A percentile compares a stretch with the other conserved stretches of the same genome.
Conservation (phyloP, 768 basidiomycete species). For the Mycena galopus region DNA sequence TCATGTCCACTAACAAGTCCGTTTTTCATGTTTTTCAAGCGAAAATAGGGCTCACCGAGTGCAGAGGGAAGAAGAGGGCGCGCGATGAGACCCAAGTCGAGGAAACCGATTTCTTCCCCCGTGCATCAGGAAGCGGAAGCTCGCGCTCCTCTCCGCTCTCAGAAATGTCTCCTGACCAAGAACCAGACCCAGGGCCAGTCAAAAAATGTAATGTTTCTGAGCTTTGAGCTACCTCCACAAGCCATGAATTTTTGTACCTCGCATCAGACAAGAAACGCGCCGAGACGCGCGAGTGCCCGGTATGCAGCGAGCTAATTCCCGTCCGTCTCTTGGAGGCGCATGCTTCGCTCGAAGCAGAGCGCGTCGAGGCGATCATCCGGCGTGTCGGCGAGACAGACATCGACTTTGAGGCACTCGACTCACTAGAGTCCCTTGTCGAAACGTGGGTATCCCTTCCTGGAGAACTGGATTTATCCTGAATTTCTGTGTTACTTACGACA, state of each 20-base stretch:
- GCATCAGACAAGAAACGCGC: slow-evolving; percentile 63
- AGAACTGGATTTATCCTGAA: background rate
- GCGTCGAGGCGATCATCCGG: slow-evolving; percentile 76
- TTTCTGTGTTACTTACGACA: slow-evolving; percentile 28
- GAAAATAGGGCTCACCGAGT: slow-evolving; percentile 2
- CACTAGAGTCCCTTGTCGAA: slow-evolving; percentile 43
- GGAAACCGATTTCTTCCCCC: slow-evolving; percentile 41
- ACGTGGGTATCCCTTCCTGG: slow-evolving; percentile 55
- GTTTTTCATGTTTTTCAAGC: slow-evolving; percentile 21
- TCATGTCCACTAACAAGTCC: slow-evolving; percentile 47
- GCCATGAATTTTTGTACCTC: background rate
- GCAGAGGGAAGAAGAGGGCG: slow-evolving; percentile 66
- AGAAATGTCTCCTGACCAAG: slow-evolving; percentile 52
- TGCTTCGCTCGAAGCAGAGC: slow-evolving; percentile 73
- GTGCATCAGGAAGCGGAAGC: slow-evolving; percentile 12
- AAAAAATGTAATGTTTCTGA: slow-evolving; percentile 65
- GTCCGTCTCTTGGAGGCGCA: slow-evolving; percentile 78
- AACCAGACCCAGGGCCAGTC: slow-evolving; percentile 47
- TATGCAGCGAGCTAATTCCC: slow-evolving; percentile 80
- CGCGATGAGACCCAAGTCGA: slow-evolving; percentile 42
- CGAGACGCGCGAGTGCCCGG: slow-evolving; percentile 81
- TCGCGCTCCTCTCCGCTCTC: slow-evolving; percentile 37
- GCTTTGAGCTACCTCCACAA: too few relatives aligned
- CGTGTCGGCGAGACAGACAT: slow-evolving; percentile 73
- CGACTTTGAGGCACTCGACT: slow-evolving; percentile 62